A percentile compares a stretch with the other conserved stretches of the same genome.
phyloP scores from a whole-genome alignment of 2,329 filamentous ascomycete species.

The Penicillium sp. region DNA sequence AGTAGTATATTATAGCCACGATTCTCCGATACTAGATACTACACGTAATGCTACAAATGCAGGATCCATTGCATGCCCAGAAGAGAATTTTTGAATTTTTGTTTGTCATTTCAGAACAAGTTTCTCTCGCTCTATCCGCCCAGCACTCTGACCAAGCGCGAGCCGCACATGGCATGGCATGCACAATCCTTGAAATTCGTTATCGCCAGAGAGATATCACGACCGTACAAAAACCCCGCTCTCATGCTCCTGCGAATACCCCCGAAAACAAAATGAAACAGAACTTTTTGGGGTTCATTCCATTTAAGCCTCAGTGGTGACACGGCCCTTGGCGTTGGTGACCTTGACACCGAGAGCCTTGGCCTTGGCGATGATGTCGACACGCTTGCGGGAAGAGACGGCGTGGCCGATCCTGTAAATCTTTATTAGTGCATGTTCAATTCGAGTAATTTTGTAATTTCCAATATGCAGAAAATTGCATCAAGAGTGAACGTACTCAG shows the following conservation, averaged over 20 bases:
- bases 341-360: conserved; percentile 99
- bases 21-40: too few relatives aligned
- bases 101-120: conserved; percentile 43
- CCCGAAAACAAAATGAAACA: conserved; percentile 28
- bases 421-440: conserved; percentile 6
- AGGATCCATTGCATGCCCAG: conserved; percentile 28
- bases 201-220: conserved; percentile 30
- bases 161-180: conserved; percentile 27
- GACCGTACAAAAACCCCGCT: conserved; percentile 29
- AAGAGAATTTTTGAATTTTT: conserved; percentile 34
- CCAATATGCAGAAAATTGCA: neutral
- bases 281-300: conserved; percentile 49
- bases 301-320: conserved; percentile 82
- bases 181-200: conserved; percentile 33
- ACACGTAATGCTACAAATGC: too few relatives aligned
- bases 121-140: conserved; percentile 55
- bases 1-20: neutral
- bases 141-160: conserved; percentile 31
- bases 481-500: conserved; percentile 71
- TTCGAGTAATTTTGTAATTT: neutral
- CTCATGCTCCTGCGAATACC: conserved; percentile 22
- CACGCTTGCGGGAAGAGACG: conserved; percentile 97
- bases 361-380: conserved; percentile 95
- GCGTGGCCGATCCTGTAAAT: conserved; percentile 82
- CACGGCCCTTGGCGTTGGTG: conserved; percentile 98